Conservation (phyloP, 2,329 filamentous ascomycete species). For the Xylaria sp. region DNA sequence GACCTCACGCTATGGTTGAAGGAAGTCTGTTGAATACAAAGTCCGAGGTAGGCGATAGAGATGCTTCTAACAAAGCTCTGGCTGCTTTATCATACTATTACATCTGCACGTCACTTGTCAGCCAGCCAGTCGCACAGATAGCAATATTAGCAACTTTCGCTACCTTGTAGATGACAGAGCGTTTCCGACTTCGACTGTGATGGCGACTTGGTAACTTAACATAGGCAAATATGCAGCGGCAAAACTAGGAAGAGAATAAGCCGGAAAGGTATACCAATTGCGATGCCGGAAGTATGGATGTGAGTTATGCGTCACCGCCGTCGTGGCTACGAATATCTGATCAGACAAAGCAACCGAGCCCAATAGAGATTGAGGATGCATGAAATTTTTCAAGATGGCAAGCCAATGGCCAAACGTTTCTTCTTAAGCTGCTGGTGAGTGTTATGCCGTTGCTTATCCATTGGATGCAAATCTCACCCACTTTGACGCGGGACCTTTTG, state of each 20-base stretch:
- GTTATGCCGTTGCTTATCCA: slow-evolving; percentile 24
- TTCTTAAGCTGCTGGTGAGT: slow-evolving; percentile 5
- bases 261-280: neutral
- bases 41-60: neutral
- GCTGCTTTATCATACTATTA: neutral
- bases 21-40: no score
- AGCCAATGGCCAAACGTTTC: slow-evolving; percentile 16
- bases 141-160: neutral
- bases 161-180: neutral
- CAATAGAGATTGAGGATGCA: slow-evolving; percentile 9
- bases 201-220: neutral
- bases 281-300: slow-evolving; percentile 6
- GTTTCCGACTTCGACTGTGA: neutral
- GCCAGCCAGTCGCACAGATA: neutral
- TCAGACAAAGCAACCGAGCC: slow-evolving; percentile 5
- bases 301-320: slow-evolving; percentile 14
- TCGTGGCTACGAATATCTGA: slow-evolving; percentile 3
- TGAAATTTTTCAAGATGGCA: slow-evolving; percentile 23
- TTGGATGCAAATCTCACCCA: slow-evolving; percentile 20
- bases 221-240: neutral
- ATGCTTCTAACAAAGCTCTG: neutral
- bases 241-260: neutral
- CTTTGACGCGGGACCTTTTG: slow-evolving; percentile 26
- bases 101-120: neutral
- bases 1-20: neutral